phyloP scores from a whole-genome alignment of 208 protist species.

The Wallacemonas sp. region DNA sequence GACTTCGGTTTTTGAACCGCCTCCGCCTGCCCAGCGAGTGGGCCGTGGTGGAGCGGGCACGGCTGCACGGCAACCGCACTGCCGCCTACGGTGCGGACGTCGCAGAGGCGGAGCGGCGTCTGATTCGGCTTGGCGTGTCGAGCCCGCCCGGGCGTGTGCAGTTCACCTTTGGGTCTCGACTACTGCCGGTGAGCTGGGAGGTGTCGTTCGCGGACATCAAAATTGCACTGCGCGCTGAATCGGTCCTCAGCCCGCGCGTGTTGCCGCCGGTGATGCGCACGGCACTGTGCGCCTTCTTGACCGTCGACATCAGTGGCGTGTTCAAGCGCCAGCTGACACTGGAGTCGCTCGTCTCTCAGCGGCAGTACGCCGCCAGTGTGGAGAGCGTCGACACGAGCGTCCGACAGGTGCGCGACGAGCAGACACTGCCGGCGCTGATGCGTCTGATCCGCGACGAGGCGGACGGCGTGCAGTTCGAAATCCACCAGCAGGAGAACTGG shows the following conservation, averaged over 20 bases:
- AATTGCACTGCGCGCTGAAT: background rate
- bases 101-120: background rate
- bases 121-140: background rate
- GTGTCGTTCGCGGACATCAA: constrained; percentile 9
- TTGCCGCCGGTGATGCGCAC: constrained; percentile 4
- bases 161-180: background rate
- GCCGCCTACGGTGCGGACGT: background rate
- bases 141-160: background rate
- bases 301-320: background rate
- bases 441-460: background rate
- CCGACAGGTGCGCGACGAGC: background rate
- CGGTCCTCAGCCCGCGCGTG: background rate
- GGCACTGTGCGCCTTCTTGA: background rate
- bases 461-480: background rate
- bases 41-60: constrained; percentile 15
- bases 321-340: background rate
- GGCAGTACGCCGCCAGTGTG: background rate
- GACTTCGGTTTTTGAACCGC: constrained; percentile 26
- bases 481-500: background rate
- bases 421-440: background rate
- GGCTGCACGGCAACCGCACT: background rate
- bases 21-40: constrained; percentile 31
- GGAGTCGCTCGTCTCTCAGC: background rate
- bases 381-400: background rate
- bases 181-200: background rate